Evolutionary conservation across 768 basidiomycete genomes (phyloP).

Genomic region (Holtermannia corniformis): DNA sequence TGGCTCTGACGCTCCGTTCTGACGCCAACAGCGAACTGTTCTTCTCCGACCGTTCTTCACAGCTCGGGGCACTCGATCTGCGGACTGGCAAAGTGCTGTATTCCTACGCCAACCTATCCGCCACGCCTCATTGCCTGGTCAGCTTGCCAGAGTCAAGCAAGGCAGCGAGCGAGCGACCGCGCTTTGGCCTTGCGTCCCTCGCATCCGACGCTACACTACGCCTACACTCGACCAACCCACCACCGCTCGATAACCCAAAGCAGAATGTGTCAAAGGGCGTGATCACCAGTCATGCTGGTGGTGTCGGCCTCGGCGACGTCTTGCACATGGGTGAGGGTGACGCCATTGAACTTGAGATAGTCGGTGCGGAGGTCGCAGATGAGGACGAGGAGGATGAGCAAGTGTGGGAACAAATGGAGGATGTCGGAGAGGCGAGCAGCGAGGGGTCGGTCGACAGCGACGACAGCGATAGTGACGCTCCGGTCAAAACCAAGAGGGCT

Average conservation of each 20-base stretch:
- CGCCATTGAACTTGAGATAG: neutral
- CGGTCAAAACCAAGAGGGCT: neutral
- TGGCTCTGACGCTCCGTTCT: neutral
- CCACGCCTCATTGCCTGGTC: constrained; percentile 29
- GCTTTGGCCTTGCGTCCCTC: neutral
- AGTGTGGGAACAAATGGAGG: neutral
- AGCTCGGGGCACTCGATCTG: constrained; percentile 31
- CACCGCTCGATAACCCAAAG: neutral
- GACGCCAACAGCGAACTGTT: constrained; percentile 30
- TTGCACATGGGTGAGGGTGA: neutral
- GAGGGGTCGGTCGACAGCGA: neutral
- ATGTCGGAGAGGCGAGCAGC: neutral
- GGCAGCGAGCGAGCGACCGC: neutral
- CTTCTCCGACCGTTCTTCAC: constrained; percentile 33
- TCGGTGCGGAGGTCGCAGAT: neutral
- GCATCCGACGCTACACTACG: neutral
- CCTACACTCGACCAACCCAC: neutral
- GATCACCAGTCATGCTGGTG: neutral
- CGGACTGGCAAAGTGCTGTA: constrained; percentile 36
- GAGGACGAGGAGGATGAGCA: constrained; percentile 26
- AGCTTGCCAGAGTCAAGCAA: constrained; percentile 9
- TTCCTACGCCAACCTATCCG: constrained; percentile 23
- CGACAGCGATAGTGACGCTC: neutral
- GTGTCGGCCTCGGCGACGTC: neutral
- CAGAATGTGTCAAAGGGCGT: neutral